Conservation (phyloP, 805 yeast genomes). For the Kodamaea neixiangensis region DNA sequence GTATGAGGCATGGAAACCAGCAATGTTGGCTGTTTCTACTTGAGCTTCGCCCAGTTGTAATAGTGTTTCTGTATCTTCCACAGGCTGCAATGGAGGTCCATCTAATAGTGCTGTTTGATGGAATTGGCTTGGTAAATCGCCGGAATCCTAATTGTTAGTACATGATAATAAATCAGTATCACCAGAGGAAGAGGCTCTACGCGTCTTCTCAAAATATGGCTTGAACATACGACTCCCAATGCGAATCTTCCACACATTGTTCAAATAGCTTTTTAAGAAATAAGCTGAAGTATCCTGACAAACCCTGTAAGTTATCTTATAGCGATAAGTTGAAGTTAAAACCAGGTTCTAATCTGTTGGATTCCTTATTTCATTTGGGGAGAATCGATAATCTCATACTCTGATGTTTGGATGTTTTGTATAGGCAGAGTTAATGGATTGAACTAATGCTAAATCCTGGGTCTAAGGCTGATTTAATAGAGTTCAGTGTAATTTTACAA, state of each 20-base stretch:
- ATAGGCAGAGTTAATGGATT: too few relatives aligned
- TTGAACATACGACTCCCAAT: slow-evolving; percentile 36
- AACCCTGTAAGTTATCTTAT: not conserved
- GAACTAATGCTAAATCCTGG: too few relatives aligned
- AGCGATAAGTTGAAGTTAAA: not conserved
- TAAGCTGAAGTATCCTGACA: not conserved
- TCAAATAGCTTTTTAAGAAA: not conserved
- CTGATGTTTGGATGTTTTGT: not conserved
- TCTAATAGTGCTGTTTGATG: slow-evolving; percentile 21
- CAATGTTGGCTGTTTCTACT: slow-evolving; percentile 5
- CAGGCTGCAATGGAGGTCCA: not conserved
- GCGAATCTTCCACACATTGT: slow-evolving; percentile 69
- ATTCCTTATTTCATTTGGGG: not conserved
- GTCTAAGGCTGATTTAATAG: too few relatives aligned
- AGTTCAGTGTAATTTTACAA: too few relatives aligned
- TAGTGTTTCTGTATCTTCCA: not conserved
- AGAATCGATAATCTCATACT: not conserved
- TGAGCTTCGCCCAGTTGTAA: not conserved
- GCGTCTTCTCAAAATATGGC: not conserved
- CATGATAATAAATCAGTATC: not conserved
- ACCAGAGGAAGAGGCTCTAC: not conserved
- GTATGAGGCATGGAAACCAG: slow-evolving; percentile 39
- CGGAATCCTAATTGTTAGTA: slow-evolving; percentile 21
- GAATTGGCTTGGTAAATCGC: slow-evolving; percentile 31
- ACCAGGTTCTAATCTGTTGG: not conserved